Evolutionary conservation across 768 basidiomycete genomes (phyloP), one percentile per base, ranked within the genome.

Genomic region (Omphalotus guepiniiformis): DNA sequence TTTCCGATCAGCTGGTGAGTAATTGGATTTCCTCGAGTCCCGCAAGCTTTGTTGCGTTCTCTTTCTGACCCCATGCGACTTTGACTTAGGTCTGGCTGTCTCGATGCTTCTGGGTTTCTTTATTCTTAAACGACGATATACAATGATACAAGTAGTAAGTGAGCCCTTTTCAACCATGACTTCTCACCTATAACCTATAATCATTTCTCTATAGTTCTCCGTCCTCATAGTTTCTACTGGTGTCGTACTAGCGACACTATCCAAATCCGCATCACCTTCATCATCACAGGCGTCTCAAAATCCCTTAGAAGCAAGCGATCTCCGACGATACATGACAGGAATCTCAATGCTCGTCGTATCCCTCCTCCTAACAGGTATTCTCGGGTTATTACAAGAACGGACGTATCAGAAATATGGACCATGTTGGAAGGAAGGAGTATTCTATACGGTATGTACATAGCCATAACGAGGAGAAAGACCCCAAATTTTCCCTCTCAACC

Each of bases 381-480:
- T 88, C 35, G 91, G 91, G 2, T 59, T 86, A 21, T 66, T 88
- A 29, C 89, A 92, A 71, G 88, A 92, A 60, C 70, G 70, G 45
- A 90, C 88, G 6, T 93, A 87, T 61, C 71, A 63, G 45, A 72
- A 65, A 36, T 88, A 88, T 54, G 89, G 89, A 1, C 83, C 83
- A 0, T 80, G 75, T 53, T 93, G 91, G 91, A 79, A 76, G 55
- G 91, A 92, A 63, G 83, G 82, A 3, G 73, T 92, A 2, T 92
- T 93, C 58, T 93, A 92, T 61, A 87, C 83, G 26, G 89, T 91
- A 58, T 39, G 75, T 51, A 36, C n/a, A n/a, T n/a, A n/a, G n/a
- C n/a, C n/a, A n/a, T n/a, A n/a, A n/a, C n/a, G n/a, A n/a, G n/a
- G n/a, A n/a, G n/a, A n/a, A n/a, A n/a, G n/a, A n/a, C n/a, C n/a